Base-by-base conservation (phyloP, 83 land plant species). In the Picea mariana region DNA sequence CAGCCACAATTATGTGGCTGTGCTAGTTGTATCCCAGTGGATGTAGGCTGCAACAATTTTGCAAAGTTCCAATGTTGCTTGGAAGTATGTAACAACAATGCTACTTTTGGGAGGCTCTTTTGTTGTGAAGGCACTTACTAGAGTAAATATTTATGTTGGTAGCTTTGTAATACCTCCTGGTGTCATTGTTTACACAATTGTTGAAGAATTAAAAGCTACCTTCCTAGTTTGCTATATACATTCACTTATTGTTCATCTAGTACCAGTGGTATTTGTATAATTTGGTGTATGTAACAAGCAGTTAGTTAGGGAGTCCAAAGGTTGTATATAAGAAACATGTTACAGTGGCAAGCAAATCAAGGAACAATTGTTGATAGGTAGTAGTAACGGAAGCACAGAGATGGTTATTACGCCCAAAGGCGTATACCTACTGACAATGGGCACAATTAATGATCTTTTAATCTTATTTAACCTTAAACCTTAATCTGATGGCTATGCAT, bases 1-100 rank as follows among this genome's bases (percentile, higher is more conserved):
- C n/a, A n/a, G n/a, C n/a, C n/a, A n/a, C n/a, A n/a, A n/a, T n/a
- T n/a, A n/a, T n/a, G n/a, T n/a, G n/a, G n/a, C n/a, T n/a, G n/a
- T n/a, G n/a, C n/a, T n/a, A n/a, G n/a, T n/a, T 31, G 31, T 31
- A 31, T 31, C 31, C 1, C 61, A 97, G 98, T 97, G 99, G 98
- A 97, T 96, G 21, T 95, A 98, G 96, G 96, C 99, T 77, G 99
- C 99, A 4, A 97, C 99, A n/a, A 97, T 97, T 60, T 79, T 97
- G 88, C 98, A 97, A 86, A 97, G 99, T 75, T 97, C 99, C 27
- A 95, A 97, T 86, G 98, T 97, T 63, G 96, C 99, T 17, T 97
- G 96, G 99, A 77, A 97, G 78, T 97, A 97, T 88, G 96, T 97
- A 20, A 97, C 96, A 1, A 96, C 99, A 38, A 97, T 97, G 99